These are phyloP conservation scores for Hypoxylon sp. DNA, from an alignment of 2,329 filamentous ascomycete genomes.

Conservation along the genomic window DNA sequence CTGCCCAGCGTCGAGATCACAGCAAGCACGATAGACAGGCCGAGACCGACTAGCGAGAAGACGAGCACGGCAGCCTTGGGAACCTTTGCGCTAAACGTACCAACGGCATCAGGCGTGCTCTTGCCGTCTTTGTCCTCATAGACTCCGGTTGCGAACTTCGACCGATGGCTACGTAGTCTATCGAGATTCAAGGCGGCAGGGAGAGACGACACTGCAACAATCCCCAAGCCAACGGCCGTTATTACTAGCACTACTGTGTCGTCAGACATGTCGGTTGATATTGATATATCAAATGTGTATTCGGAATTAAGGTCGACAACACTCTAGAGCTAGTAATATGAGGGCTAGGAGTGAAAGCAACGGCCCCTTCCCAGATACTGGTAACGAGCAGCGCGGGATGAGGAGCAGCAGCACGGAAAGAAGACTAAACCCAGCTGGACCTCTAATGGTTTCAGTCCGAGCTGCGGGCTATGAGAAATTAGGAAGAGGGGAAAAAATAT, in stretches of 20 bases:
- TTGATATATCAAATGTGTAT: slow-evolving; percentile 15
- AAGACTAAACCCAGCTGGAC: slow-evolving; percentile 3
- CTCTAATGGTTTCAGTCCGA: slow-evolving; percentile 10
- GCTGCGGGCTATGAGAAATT: slow-evolving; percentile 13
- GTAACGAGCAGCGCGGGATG: slow-evolving; percentile 14
- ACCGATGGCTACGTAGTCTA: slow-evolving; percentile 41
- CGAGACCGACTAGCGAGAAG: slow-evolving; percentile 65
- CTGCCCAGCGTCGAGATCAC: slow-evolving; percentile 61
- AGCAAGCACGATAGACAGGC: slow-evolving; percentile 67
- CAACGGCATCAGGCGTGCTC: slow-evolving; percentile 72
- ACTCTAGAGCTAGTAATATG: slow-evolving; percentile 17
- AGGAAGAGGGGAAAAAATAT: slow-evolving; percentile 9
- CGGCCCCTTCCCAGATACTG: slow-evolving; percentile 9
- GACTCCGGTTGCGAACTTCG: slow-evolving; percentile 53
- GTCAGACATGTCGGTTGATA: slow-evolving; percentile 39
- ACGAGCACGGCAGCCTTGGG: slow-evolving; percentile 67
- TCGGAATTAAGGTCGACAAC: slow-evolving; percentile 33
- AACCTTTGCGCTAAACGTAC: slow-evolving; percentile 70
- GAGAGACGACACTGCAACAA: slow-evolving; percentile 43
- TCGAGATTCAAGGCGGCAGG: slow-evolving; percentile 43
- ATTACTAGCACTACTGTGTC: slow-evolving; percentile 39
- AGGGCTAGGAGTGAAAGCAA: neutral
- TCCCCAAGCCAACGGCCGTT: slow-evolving; percentile 46
- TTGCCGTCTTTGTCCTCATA: slow-evolving; percentile 79
- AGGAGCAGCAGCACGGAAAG: slow-evolving; percentile 5